Conservation (phyloP, 2,329 filamentous ascomycete species). For the Aschersonia sp. region DNA sequence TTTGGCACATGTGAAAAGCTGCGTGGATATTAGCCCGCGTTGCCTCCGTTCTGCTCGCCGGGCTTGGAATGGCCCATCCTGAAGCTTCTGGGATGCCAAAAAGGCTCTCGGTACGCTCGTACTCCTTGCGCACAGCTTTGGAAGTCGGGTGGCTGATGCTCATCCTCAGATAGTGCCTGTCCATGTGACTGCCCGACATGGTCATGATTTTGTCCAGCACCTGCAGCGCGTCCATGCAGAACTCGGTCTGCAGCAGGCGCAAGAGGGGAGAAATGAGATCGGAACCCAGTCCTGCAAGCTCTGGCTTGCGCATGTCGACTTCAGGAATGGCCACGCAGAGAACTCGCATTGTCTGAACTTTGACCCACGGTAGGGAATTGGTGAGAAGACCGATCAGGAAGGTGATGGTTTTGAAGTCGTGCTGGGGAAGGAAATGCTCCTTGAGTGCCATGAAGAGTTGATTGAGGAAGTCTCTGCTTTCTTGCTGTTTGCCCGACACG, state of each 20-base stretch:
- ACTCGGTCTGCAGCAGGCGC: constrained; percentile 79
- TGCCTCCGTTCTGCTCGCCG: constrained; percentile 72
- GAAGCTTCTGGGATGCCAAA: constrained; percentile 94
- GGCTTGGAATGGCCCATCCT: constrained; percentile 91
- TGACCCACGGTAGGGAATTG: constrained; percentile 80
- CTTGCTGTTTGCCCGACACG: constrained; percentile 49
- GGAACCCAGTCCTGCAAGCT: constrained; percentile 80
- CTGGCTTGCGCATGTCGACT: constrained; percentile 82
- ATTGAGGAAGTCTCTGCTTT: constrained; percentile 59
- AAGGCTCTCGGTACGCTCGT: constrained; percentile 81
- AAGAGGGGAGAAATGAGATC: constrained; percentile 90
- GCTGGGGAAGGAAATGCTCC: constrained; percentile 63
- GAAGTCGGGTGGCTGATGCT: constrained; percentile 90
- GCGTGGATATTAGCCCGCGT: constrained; percentile 90
- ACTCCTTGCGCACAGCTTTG: constrained; percentile 78
- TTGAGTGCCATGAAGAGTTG: constrained; percentile 62
- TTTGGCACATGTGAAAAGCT: constrained; percentile 87
- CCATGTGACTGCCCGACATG: constrained; percentile 82
- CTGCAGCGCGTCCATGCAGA: constrained; percentile 80
- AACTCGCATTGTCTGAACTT: constrained; percentile 83
- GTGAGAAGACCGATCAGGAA: constrained; percentile 86
- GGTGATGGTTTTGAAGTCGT: constrained; percentile 73
- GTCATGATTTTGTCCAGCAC: constrained; percentile 93
- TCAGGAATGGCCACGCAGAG: constrained; percentile 74
- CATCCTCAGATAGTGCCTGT: constrained; percentile 91